Percentiles rank a stretch among this genome's conserved stretches.
Evolutionary conservation across 2,329 filamentous ascomycete genomes (phyloP).

Genomic region (Xenosphaeropsis pyriputrescens): DNA sequence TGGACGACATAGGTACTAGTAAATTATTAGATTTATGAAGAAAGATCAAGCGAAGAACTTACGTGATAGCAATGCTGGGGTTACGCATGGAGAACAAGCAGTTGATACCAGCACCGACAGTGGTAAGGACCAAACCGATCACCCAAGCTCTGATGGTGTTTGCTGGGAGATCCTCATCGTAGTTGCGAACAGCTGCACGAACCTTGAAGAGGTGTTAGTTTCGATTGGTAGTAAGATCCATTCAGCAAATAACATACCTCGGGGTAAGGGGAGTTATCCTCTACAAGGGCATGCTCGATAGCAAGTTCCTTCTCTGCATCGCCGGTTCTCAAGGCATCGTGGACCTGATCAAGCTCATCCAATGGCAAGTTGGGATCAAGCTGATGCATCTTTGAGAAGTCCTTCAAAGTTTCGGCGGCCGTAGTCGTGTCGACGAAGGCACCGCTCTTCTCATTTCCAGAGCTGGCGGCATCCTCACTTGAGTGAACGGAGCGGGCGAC

Average conservation of each 20-base stretch:
- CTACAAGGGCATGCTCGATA: conserved; percentile 23
- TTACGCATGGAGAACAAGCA: conserved; percentile 1
- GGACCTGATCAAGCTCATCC: conserved; percentile 5
- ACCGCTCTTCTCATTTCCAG: background rate
- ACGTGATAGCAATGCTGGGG: conserved; percentile 1
- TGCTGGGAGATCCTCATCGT: conserved; percentile 49
- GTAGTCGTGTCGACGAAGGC: background rate
- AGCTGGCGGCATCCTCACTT: background rate
- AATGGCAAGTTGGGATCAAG: conserved; percentile 5
- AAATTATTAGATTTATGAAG: background rate
- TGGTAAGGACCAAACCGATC: conserved; percentile 34
- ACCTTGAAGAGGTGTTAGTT: conserved; percentile 12
- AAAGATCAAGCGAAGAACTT: background rate
- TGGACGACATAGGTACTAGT: background rate
- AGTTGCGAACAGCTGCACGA: conserved; percentile 44
- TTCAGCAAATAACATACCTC: conserved; percentile 19
- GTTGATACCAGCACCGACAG: conserved; percentile 5
- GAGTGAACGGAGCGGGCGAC: too few relatives aligned
- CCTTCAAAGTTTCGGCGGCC: background rate
- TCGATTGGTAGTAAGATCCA: too few relatives aligned
- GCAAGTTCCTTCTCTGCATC: conserved; percentile 17
- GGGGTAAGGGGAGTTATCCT: conserved; percentile 46
- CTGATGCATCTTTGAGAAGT: background rate
- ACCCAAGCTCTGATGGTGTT: conserved; percentile 52
- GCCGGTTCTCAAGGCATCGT: conserved; percentile 4